Conservation (phyloP, 768 basidiomycete species). For the Rhizopogon salebrosus region DNA sequence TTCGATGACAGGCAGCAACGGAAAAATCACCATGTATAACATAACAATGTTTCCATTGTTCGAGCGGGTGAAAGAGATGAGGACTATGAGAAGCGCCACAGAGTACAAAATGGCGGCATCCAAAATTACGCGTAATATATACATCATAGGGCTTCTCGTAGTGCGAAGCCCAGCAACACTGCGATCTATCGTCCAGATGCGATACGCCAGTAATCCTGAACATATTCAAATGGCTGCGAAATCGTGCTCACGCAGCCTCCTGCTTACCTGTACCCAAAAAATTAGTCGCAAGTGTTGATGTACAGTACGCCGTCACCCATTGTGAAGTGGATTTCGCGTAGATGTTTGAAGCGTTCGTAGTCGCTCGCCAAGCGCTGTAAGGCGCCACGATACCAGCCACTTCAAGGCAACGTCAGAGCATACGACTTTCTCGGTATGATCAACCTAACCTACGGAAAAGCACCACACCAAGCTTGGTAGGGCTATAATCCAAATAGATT, state of each 20-base stretch:
- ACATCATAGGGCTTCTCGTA: background rate
- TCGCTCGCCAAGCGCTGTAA: too few relatives aligned
- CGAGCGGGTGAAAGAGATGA: background rate
- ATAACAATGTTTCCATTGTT: background rate
- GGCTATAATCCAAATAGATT: slow-evolving; percentile 4
- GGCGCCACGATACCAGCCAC: too few relatives aligned
- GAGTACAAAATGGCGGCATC: slow-evolving; percentile 7
- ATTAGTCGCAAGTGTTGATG: slow-evolving; percentile 5
- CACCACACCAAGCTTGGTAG: slow-evolving; percentile 3
- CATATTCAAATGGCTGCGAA: background rate
- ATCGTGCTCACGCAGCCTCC: background rate
- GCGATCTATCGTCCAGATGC: slow-evolving; percentile 4
- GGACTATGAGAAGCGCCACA: background rate
- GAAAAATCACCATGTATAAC: background rate
- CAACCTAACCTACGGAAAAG: background rate
- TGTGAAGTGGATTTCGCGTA: slow-evolving; percentile 4
- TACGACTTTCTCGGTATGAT: background rate
- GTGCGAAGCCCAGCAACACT: background rate
- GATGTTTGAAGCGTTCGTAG: too few relatives aligned
- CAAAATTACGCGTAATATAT: background rate
- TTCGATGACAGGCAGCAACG: too few relatives aligned
- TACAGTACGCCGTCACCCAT: slow-evolving; percentile 2
- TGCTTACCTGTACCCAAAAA: slow-evolving; percentile 4
- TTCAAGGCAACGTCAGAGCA: background rate
- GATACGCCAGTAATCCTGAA: slow-evolving; percentile 5